A percentile compares a stretch with the other conserved stretches of the same genome.
Conservation (phyloP, 495 filamentous ascomycete species). For the Penicillium pancosmium region DNA sequence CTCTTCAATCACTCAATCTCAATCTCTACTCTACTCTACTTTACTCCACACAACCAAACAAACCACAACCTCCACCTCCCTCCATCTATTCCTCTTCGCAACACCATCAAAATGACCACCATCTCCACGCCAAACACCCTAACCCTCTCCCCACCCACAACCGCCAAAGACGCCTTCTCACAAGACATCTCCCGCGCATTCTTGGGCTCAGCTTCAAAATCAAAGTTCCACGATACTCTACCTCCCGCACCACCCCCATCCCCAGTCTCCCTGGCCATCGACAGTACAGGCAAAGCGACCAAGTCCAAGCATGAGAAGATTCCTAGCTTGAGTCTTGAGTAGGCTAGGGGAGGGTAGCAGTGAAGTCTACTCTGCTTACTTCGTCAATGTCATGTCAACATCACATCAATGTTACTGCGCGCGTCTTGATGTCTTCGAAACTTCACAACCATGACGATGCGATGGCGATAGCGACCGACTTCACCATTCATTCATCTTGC, state of each 20-base stretch:
- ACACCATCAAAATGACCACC: conserved; percentile 25
- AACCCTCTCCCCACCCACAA: conserved; percentile 18
- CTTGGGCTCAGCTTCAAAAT: conserved; percentile 28
- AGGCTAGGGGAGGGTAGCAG: neutral
- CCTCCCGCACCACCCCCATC: conserved; percentile 53
- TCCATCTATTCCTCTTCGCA: conserved; percentile 5
- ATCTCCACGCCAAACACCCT: conserved; percentile 19
- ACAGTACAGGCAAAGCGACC: conserved; percentile 16
- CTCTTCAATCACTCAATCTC: neutral
- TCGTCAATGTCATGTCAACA: too few relatives aligned
- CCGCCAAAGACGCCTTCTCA: conserved; percentile 34
- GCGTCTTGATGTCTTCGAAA: too few relatives aligned
- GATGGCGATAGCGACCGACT: too few relatives aligned
- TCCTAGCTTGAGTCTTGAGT: conserved; percentile 27
- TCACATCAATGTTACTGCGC: too few relatives aligned
- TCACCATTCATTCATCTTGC: too few relatives aligned
- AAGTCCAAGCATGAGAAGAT: conserved; percentile 23
- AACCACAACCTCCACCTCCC: neutral
- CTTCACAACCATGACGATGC: too few relatives aligned
- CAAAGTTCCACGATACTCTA: conserved; percentile 34
- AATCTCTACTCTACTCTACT: too few relatives aligned
- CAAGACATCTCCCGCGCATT: conserved; percentile 49
- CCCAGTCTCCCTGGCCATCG: conserved; percentile 42
- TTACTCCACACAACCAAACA: too few relatives aligned
- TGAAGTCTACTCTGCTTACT: too few relatives aligned